Evolutionary conservation across 1,284 basidiomycete genomes (phyloP), one percentile per base, ranked within the genome.

Genomic region (Marasmius fiardii): DNA sequence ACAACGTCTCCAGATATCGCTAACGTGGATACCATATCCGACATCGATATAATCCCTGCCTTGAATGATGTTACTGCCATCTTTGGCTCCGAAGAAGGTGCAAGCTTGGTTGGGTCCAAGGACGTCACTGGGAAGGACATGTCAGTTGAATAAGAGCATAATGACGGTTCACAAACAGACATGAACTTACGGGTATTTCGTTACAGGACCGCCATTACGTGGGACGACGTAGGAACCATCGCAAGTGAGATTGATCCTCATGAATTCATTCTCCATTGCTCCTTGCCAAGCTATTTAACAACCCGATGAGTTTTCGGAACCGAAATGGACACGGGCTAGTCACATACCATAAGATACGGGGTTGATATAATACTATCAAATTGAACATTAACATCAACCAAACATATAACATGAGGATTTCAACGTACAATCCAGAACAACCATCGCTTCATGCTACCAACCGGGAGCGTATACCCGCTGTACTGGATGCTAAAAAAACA

Each of bases 211-310:
- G 1, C 80, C 79, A 65, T 92, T 91, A 52, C 87, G 76, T 0
- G 92, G 92, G 20, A 91, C 77, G 53, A 93, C 76, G 63, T 82
- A 86, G 33, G 68, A 72, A 12, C 85, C 83, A 64, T 90, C 85
- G 63, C 92, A 93, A 1, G 74, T 74, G 41, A 92, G 67, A 21
- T 77, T 69, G 52, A 90, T 81, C 7, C 89, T 80, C 73, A 80
- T 85, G 70, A 93, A 93, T 67, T 93, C 90, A 66, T 94, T 94
- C 69, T 89, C 86, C 81, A 93, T 87, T 51, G 84, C 75, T 1
- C 83, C 88, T 61, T 88, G 84, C 79, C 91, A 95, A 0, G 79
- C 81, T 82, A n/a, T n/a, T n/a, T n/a, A 57, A 39, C 34, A 43
- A 31, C 28, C 4, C 10, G 28, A 31, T 18, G 51, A 50, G 48